Evolutionary conservation across 306 rosid genomes (phyloP).

Genomic region (Begonia peltatifolia): DNA sequence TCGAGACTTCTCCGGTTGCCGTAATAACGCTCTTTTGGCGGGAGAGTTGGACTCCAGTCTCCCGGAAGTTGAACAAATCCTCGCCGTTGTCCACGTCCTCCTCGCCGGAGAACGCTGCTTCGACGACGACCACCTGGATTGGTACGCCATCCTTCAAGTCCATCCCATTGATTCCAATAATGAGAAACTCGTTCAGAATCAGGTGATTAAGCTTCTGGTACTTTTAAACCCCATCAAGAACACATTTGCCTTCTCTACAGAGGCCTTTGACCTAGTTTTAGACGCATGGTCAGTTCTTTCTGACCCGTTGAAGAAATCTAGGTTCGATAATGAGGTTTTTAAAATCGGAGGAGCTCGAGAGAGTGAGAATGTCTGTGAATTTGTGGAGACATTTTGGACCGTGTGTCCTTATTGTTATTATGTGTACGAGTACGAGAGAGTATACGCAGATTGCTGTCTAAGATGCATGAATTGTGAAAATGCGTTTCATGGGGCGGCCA

Average conservation of each 20-base stretch:
- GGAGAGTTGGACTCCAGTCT: slow-evolving; percentile 20
- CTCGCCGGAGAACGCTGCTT: slow-evolving; percentile 14
- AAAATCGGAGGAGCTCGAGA: not conserved
- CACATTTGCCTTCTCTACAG: slow-evolving; percentile 18
- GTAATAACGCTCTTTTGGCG: slow-evolving; percentile 3
- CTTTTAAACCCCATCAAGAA: slow-evolving; percentile 30
- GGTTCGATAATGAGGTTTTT: slow-evolving; percentile 9
- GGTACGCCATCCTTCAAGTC: slow-evolving; percentile 34
- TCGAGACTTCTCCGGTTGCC: slow-evolving; percentile 23
- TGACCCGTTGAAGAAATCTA: slow-evolving; percentile 14
- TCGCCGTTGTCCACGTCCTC: slow-evolving; percentile 29
- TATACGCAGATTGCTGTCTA: slow-evolving; percentile 34
- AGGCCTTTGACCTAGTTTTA: slow-evolving; percentile 25
- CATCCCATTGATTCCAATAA: slow-evolving; percentile 12
- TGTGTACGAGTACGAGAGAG: slow-evolving; percentile 37
- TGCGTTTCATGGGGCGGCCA: slow-evolving; percentile 48
- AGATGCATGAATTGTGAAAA: slow-evolving; percentile 41
- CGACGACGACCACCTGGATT: slow-evolving; percentile 12
- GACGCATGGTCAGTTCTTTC: slow-evolving; percentile 42
- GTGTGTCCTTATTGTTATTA: slow-evolving; percentile 61
- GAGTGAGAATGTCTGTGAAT: not conserved
- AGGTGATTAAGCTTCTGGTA: slow-evolving; percentile 20
- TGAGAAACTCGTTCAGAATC: slow-evolving; percentile 15
- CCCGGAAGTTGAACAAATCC: slow-evolving; percentile 14
- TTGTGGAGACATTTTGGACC: slow-evolving; percentile 49